phyloP scores from a whole-genome alignment of 1,284 basidiomycete species.

The Puccinia coronata region DNA sequence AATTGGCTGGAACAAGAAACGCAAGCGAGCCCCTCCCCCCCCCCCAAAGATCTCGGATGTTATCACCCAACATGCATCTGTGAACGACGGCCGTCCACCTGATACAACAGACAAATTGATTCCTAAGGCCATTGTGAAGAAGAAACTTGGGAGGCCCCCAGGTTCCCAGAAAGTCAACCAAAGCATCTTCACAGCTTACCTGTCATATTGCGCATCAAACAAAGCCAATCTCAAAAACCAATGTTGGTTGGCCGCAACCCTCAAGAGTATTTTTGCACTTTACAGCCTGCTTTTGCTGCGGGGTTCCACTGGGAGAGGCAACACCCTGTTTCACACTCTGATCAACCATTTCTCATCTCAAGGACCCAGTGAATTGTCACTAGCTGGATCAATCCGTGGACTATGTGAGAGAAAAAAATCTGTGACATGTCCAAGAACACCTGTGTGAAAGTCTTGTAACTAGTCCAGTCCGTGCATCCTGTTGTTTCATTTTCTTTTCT shows the following conservation, averaged over 20 bases:
- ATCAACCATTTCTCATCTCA: neutral
- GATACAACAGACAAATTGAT: too few relatives aligned
- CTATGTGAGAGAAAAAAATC: too few relatives aligned
- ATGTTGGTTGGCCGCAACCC: neutral
- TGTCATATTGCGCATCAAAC: neutral
- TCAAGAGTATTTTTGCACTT: neutral
- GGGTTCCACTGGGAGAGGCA: neutral
- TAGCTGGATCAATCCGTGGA: neutral
- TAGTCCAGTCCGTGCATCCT: too few relatives aligned
- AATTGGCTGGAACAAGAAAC: neutral
- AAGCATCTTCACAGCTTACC: neutral
- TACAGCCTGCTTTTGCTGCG: constrained; percentile 1
- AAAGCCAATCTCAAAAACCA: too few relatives aligned
- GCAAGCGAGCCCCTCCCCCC: neutral
- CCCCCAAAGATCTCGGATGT: neutral
- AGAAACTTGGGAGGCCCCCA: too few relatives aligned
- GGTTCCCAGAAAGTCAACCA: neutral
- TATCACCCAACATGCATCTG: too few relatives aligned
- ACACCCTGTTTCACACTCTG: too few relatives aligned
- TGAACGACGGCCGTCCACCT: too few relatives aligned
- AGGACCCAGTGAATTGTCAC: neutral
- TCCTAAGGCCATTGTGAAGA: too few relatives aligned
- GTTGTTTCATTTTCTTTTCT: too few relatives aligned
- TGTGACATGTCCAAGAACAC: too few relatives aligned
- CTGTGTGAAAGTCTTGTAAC: too few relatives aligned